Evolutionary conservation across 371 early-diverging fungal genomes (phyloP), one percentile per base, ranked within the genome.

Genomic region (Mucor saturninus): DNA sequence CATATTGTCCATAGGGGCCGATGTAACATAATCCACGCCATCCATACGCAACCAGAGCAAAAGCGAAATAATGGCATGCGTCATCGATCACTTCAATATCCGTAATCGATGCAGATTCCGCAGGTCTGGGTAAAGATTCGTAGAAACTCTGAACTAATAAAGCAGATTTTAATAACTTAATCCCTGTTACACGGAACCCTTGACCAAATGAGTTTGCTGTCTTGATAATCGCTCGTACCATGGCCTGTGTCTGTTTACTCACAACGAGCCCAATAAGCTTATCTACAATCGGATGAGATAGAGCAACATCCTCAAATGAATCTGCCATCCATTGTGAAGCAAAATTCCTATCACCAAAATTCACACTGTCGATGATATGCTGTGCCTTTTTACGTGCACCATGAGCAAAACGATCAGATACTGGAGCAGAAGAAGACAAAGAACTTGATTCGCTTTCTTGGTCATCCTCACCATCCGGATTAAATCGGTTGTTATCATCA

Each of bases 161-260:
- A 8, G 87, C 74, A 0, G 84, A 88, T 5, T 83, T 83, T 32
- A 91, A 62, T 26, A 92, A 66, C 63, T 91, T 84, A 2, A 85
- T 65, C 32, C 85, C 77, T 5, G 83, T 81, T 49, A 88, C 75
- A 59, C 89, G 88, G 50, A 93, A 86, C 10, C 93, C 93, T 71
- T 93, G 92, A 30, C 86, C 86, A 62, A 79, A 79, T 15, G 72
- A 68, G 54, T 76, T 79, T 4, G 74, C 76, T 7, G 76, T 59
- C 31, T 72, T 76, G 52, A 76, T 76, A 28, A 79, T 67, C 2
- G 80, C 72, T 13, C 80, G 70, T 6, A 79, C 71, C 31, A 79
- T 59, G 1, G 76, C 71, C 13, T 69, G 74, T 8, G 79, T 79
- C 26, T 79, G 71, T 15, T 67, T 58, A 11, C 71, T 76, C 0